phyloP scores from a whole-genome alignment of 2,329 filamentous ascomycete genomes.

The Curvularia spicifera region DNA sequence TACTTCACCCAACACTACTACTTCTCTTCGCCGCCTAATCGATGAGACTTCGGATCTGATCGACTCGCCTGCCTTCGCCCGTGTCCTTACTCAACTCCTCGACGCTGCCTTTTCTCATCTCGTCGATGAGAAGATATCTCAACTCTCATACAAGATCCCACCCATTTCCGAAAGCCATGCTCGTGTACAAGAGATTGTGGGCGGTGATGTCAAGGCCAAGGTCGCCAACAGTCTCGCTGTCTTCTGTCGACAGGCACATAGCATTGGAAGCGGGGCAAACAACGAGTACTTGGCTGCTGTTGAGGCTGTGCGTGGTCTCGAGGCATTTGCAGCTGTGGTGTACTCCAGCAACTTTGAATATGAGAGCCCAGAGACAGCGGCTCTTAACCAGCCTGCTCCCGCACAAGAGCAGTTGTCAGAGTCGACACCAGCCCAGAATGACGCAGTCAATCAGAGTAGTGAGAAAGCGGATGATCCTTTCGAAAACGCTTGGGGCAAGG shows the following conservation, averaged over 20 bases:
- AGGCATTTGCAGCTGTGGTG: constrained; percentile 85
- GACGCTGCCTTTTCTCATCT: constrained; percentile 86
- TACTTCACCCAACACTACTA: constrained; percentile 51
- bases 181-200: constrained; percentile 61
- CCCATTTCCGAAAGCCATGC: constrained; percentile 50
- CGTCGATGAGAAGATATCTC: constrained; percentile 80
- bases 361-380: constrained; percentile 51
- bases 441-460: constrained; percentile 51
- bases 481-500: constrained; percentile 74
- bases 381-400: constrained; percentile 31
- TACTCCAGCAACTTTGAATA: constrained; percentile 80
- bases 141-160: constrained; percentile 75
- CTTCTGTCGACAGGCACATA: constrained; percentile 87
- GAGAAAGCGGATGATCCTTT: constrained; percentile 59
- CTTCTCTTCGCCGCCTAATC: constrained; percentile 78
- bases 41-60: constrained; percentile 96
- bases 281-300: constrained; percentile 67
- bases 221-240: constrained; percentile 90
- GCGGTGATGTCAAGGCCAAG: constrained; percentile 65
- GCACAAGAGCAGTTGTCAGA: constrained; percentile 56
- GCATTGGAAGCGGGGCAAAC: constrained; percentile 71
- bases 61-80: constrained; percentile 88
- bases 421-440: constrained; percentile 51
- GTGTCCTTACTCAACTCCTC: constrained; percentile 84
- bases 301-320: constrained; percentile 76